Base-by-base conservation (phyloP, 2,329 filamentous ascomycete genomes). In the Fusarium nisikadoi region DNA sequence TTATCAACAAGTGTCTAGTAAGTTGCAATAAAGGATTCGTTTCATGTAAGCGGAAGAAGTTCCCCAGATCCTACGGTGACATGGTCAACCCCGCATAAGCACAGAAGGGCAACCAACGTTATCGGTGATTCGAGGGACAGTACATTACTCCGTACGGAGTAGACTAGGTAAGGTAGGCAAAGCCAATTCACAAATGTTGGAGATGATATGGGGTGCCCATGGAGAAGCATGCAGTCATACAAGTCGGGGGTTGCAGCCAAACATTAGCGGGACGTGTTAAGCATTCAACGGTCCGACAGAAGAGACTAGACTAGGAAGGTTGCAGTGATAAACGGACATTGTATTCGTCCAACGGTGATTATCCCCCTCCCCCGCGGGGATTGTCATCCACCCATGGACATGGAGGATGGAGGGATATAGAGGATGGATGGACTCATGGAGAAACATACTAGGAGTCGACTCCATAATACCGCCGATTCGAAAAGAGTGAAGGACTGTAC, bases 381-480 rank as follows among this genome's bases (percentile, higher is more conserved):
- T 52, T 62, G 16, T 25, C 29, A 50, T 8, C 12, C 10, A 49
- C 17, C 29, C 46, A 31, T 11, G 46, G 46, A 49, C 16, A n/a
- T 35, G n/a, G n/a, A 19, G 47, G 47, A 35, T 14, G 46, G 29
- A 50, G 27, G 27, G 27, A 29, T 29, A 29, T 29, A 29, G 29
- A 19, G 46, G 46, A 33, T 14, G 46, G 23, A 25, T 25, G 23
- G 23, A 25, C 23, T 4, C 23, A 25, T 25, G 23, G 29, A 23
- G 46, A 49, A n/a, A 33, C n/a, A 38, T 33, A 13, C 31, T 36
- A 33, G 10, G 14, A 12, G 41, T 19, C 13, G 11, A 42, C 62
- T 67, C 63, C 64, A 67, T 54, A 67, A 62, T 67, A 61, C 54
- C 62, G 64, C 62, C 64, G 62, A 67, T 42, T 49, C 31, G 8